Conservation (phyloP, 2,329 filamentous ascomycete genomes). For the Exserohilum rostratum region DNA sequence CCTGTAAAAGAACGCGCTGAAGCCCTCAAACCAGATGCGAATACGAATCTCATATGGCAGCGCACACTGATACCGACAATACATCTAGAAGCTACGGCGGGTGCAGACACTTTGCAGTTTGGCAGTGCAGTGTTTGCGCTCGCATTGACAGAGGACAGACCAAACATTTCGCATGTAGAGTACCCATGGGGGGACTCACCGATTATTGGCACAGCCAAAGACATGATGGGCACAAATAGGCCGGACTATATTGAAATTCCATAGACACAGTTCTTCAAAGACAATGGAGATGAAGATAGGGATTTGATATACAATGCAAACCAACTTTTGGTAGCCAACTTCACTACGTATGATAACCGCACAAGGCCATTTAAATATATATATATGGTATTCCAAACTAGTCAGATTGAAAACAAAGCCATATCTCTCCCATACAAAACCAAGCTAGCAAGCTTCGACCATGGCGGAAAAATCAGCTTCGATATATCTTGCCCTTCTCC, state of each 20-base stretch:
- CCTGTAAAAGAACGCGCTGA: neutral
- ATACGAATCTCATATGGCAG: slow-evolving; percentile 46
- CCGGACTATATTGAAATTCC: neutral
- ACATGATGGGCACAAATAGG: neutral
- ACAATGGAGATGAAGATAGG: too few relatives aligned
- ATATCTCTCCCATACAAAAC: slow-evolving; percentile 1
- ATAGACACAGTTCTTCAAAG: too few relatives aligned
- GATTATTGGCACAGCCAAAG: neutral
- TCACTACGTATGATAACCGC: neutral
- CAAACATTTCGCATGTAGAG: slow-evolving; percentile 23
- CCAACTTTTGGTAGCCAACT: neutral
- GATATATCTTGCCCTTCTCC: slow-evolving; percentile 4
- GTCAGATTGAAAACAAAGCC: neutral
- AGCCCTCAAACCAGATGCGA: slow-evolving; percentile 43
- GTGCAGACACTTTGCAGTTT: neutral
- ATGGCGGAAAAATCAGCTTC: slow-evolving; percentile 2
- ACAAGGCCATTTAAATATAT: neutral
- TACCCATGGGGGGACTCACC: slow-evolving; percentile 34
- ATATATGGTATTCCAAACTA: slow-evolving; percentile 14
- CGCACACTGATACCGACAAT: slow-evolving; percentile 40
- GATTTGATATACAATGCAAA: too few relatives aligned
- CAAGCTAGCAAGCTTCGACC: slow-evolving; percentile 5
- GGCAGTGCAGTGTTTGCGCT: slow-evolving; percentile 35
- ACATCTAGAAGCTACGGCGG: neutral
- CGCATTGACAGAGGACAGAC: slow-evolving; percentile 21